Evolutionary conservation across 108 stramenopile species (phyloP), one percentile per base, ranked within the genome.

Genomic region (Bacterosira constricta): DNA sequence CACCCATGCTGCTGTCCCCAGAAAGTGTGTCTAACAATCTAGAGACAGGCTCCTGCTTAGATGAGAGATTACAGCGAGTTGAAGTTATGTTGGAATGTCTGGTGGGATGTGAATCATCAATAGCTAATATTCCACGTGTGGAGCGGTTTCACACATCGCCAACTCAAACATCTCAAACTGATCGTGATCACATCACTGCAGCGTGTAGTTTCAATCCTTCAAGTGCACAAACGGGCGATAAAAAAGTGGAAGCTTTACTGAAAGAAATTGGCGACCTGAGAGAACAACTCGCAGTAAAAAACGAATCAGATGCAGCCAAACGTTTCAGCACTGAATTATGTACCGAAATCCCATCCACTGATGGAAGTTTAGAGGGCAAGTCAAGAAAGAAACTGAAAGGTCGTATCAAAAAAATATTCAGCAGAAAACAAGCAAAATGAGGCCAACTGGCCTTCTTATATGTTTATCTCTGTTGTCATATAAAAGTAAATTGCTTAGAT

Each of bases 61-160:
- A 39, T 29, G 56, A 37, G 29, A 66, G 74, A 42, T n/a, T 75
- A 20, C 35, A 56, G 8, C 59, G 74, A 29, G 66, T 75, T 17
- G 74, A 75, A 45, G 38, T 26, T 12, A 20, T 62, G 39, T 39
- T 75, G 36, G 74, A 75, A 35, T 35, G 45, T 17, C 74, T 75
- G 13, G 53, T 70, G 1, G 53, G 53, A 54, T 10, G 13, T 21
- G 27, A 26, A 54, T 54, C 53, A 34, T 1, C 53, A 49, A 49
- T 7, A 23, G 47, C n/a, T n/a, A n/a, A n/a, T n/a, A n/a, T n/a
- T n/a, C n/a, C n/a, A n/a, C n/a, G 23, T 20, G 21, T 23, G 17
- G 26, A 21, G 6, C 8, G 7, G 21, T 10, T 25, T 49, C 21
- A 25, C 21, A 4, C 21, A 49, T 20, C 21, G n/a, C n/a, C n/a